Evolutionary conservation across 495 filamentous ascomycete species (phyloP), one percentile per base, ranked within the genome.

Genomic region (Podospora bellae-mahoneyi): DNA sequence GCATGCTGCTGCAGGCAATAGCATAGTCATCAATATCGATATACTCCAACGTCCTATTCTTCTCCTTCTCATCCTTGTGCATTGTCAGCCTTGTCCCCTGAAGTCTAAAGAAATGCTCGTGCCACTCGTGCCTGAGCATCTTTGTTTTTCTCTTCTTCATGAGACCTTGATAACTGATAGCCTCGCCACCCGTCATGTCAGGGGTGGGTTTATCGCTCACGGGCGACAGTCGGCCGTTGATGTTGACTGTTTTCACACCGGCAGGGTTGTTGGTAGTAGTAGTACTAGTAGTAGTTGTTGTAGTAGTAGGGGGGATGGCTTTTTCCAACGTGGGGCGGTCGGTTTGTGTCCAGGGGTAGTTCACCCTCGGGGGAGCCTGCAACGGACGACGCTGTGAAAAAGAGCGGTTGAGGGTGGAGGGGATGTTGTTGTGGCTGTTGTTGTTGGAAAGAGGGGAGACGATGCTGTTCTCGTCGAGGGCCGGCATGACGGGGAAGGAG

Each of bases 21-120:
- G 92, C 90, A 79, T 96, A 98, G 77, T 97, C 92, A 73, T 97
- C 94, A 48, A 99, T 90, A 77, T 99, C 92, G 68, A 99, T 92
- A 72, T 87, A 89, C 73, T 97, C 92, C 28, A 94, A 84, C 3
- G 90, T 90, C 55, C 23, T 23, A 23, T 82, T 80, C 44, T 81
- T 80, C 67, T 83, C 78, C 62, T 78, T 76, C 53, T 85, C 87
- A 72, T 94, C 90, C 58, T 84, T 84, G 80, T 93, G 87, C 90
- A 97, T 93, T 26, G 89, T 87, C 2, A 99, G 86, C 18, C 88
- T 83, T 0, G 94, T 98, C 66, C 94, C 95, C 13, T 85, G 85
- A 19, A 99, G 88, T 5, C 91, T 89, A 75, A 96, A 96, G 76
- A 93, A 94, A 73, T 89, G 85, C 66, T 96, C 91, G 72, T 95